Evolutionary conservation across 495 filamentous ascomycete genomes (phyloP).

Genomic region (Hapsidospora chrysogenum): DNA sequence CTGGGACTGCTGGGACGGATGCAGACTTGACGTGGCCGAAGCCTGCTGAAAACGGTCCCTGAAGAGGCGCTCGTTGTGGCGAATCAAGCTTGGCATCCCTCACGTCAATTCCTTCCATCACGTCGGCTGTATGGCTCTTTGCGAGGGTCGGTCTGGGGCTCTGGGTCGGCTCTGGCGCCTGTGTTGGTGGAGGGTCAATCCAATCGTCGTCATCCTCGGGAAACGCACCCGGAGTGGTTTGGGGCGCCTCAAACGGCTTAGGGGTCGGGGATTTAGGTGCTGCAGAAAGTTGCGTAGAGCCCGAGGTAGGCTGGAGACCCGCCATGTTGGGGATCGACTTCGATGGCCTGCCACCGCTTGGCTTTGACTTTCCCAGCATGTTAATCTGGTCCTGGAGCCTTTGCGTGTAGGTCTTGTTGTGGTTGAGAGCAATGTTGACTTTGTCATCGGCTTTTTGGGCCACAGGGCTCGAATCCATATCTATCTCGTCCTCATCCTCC

Average conservation of each 20-base stretch:
- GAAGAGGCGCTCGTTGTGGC: constrained; percentile 19
- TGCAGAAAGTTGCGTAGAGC: constrained; percentile 34
- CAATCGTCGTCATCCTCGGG: constrained; percentile 46
- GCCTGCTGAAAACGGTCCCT: constrained; percentile 7
- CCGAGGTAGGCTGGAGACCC: constrained; percentile 10
- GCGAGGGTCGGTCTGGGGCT: constrained; percentile 29
- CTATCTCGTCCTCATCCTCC: constrained; percentile 27
- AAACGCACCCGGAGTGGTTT: constrained; percentile 31
- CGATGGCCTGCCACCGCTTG: constrained; percentile 39
- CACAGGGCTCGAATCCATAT: constrained; percentile 38
- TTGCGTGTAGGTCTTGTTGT: constrained; percentile 85
- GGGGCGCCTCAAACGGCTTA: constrained; percentile 10
- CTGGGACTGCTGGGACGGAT: constrained; percentile 37
- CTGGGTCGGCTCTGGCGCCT: constrained; percentile 7
- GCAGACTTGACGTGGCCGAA: constrained; percentile 33
- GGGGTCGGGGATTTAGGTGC: constrained; percentile 16
- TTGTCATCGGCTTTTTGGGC: constrained; percentile 15
- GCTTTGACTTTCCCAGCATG: constrained; percentile 71
- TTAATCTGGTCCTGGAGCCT: constrained; percentile 82
- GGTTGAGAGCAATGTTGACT: constrained; percentile 23
- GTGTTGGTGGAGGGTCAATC: constrained; percentile 10
- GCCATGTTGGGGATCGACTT: constrained; percentile 47
- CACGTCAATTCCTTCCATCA: constrained; percentile 38
- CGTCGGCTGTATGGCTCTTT: constrained; percentile 42
- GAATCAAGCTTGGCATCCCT: constrained; percentile 19